Evolutionary conservation across 2,329 filamentous ascomycete genomes (phyloP).

Genomic region (Alternaria conjuncta): DNA sequence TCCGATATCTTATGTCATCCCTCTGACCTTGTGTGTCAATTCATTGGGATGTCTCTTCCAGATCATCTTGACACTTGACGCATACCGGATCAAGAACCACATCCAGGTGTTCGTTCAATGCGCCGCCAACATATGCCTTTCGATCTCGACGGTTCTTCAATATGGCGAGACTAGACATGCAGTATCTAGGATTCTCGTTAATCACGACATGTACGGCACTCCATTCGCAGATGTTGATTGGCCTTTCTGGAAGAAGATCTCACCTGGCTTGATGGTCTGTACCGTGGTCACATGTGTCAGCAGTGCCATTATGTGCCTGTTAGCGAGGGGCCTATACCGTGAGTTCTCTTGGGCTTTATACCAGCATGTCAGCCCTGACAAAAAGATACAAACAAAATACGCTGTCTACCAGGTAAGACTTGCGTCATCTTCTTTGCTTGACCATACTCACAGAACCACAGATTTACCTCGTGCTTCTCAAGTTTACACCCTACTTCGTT

Average conservation of each 20-base stretch:
- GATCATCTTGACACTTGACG: constrained; percentile 28
- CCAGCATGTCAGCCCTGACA: constrained; percentile 20
- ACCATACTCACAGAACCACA: background rate
- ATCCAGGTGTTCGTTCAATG: constrained; percentile 30
- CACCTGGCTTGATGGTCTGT: constrained; percentile 8
- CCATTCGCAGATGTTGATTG: constrained; percentile 23
- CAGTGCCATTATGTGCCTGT: constrained; percentile 2
- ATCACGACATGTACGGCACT: background rate
- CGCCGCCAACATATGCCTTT: constrained; percentile 26
- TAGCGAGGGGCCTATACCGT: constrained; percentile 8
- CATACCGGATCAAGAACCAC: constrained; percentile 31
- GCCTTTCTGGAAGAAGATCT: constrained; percentile 11
- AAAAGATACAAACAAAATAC: constrained; percentile 15
- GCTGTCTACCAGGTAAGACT: constrained; percentile 20
- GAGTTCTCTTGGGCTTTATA: constrained; percentile 31
- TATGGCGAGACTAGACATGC: constrained; percentile 18
- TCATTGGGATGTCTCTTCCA: constrained; percentile 29
- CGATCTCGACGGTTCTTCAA: constrained; percentile 24
- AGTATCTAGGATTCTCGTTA: background rate
- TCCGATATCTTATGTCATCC: constrained; percentile 21
- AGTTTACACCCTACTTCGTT: constrained; percentile 27
- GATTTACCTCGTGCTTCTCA: constrained; percentile 27
- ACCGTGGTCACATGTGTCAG: constrained; percentile 4
- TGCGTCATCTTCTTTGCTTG: background rate
- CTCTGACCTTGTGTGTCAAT: constrained; percentile 21